Base-by-base conservation (phyloP, 129 eudicot genomes). In the Chrysanthemum seticuspe region DNA sequence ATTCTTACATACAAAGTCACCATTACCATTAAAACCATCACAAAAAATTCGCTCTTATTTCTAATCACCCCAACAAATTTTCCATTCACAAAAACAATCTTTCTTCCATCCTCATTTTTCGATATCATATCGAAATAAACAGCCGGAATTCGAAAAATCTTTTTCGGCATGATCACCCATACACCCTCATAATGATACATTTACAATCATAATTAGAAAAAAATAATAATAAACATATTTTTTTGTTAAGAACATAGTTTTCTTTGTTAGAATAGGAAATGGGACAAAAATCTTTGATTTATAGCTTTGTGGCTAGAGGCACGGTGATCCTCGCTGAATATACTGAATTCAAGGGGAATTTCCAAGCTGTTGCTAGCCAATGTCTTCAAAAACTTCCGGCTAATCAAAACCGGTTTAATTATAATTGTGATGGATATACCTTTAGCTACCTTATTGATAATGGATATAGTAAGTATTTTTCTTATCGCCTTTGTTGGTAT, bases 221-320 rank as follows among this genome's bases (percentile, higher is more conserved):
- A 36, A 36, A 36, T 1, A 8, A 5, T 1, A 40, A 1, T 7
- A 40, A 40, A 40, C 10, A 40, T 0, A 6, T 5, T 36, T 36
- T 34, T 36, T 3, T 31, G 6, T 4, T 31, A 31, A 31, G 36
- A 31, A 31, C 36, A 31, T 2, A 2, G 6, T 40, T 40, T 40
- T 40, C 10, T 40, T 62, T 69, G 51, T 55, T 55, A 36, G 76
- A 13, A 40, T 31, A 13, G 25, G 57, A 71, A 65, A 88, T 83
- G 90, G 91, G 95, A 27, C 86, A 85, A 58, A 86, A 85, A n/a
- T 50, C 87, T 56, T 65, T 83, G 65, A 88, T 88, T 48, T 88
- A 88, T 77, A 84, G 86, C 68, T 85, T 88, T 3, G 91, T 88
- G 62, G 95, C 95, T n/a, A 72, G 95, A 45, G 95, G 95, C 59